Evolutionary conservation across 768 basidiomycete genomes (phyloP), one percentile per base, ranked within the genome.

Genomic region (Galerina sulciceps): DNA sequence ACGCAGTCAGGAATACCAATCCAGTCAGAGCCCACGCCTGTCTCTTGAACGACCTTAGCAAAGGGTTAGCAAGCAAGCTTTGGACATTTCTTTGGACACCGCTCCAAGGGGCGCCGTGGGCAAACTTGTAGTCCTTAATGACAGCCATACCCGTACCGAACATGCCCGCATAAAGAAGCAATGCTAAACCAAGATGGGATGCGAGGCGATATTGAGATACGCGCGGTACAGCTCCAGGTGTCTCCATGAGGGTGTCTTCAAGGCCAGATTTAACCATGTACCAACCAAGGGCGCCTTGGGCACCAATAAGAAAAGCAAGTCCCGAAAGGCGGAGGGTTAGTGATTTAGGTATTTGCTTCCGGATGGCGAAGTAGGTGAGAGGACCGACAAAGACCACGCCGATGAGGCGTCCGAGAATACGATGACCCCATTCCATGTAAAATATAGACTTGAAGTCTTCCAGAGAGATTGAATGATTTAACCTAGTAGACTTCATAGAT

Each of bases 231-330:
- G 91, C 88, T 14, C 89, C 90, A 3, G 91, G 91, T 8, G 83
- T 88, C 6, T 88, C 82, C 76, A 98, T 81, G 53, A 93, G 78
- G 10, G 90, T 84, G 53, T 92, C 85, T 65, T 95, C 91, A 10
- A 99, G 80, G 1, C 97, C 97, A 11, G 95, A 98, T 72, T 96
- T 91, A 55, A 99, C 97, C 97, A 99, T 99, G 79, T 99, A 98
- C 97, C 97, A 99, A 23, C 97, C 97, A 17, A 99, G 81, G 17
- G 85, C 81, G 45, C 97, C 97, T 73, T 99, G 95, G 17, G 86
- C 88, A 26, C 95, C 97, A 50, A 99, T 89, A 34, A 98, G 84
- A 0, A 87, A 68, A 0, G 89, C 90, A 62, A 99, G 82, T 2
- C 85, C 88, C 13, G 84, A 73, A 20, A 97, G 83, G 60, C 86